These are phyloP conservation scores for Epichloe amarillans DNA, from an alignment of 2,329 filamentous ascomycete genomes.

Conservation along the genomic window DNA sequence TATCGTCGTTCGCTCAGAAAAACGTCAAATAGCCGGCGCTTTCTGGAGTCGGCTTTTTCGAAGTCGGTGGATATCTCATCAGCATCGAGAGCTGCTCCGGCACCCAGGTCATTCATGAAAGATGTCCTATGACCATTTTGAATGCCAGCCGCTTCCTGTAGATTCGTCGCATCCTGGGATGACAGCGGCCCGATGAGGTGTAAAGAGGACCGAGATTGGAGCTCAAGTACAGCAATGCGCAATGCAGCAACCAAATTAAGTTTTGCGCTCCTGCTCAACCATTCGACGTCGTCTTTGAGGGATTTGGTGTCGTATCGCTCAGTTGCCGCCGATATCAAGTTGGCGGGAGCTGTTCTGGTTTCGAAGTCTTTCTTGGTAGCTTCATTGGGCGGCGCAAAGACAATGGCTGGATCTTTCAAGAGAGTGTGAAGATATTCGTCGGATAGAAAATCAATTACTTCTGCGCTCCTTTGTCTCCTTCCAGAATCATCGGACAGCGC, in stretches of 20 bases:
- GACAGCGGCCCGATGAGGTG: conserved; percentile 62
- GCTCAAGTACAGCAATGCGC: conserved; percentile 68
- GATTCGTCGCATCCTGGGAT: conserved; percentile 61
- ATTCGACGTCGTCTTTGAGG: conserved; percentile 74
- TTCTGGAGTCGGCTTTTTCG: conserved; percentile 47
- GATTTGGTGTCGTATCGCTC: conserved; percentile 59
- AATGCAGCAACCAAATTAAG: conserved; percentile 76
- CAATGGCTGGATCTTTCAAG: conserved; percentile 53
- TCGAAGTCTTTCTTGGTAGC: conserved; percentile 62
- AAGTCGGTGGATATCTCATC: conserved; percentile 46
- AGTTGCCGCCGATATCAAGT: conserved; percentile 56
- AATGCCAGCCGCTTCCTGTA: conserved; percentile 60
- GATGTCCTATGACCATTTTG: conserved; percentile 45
- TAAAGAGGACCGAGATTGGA: conserved; percentile 63
- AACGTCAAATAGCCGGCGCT: conserved; percentile 52
- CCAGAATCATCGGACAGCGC: conserved; percentile 43
- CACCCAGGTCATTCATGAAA: conserved; percentile 39
- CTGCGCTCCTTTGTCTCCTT: conserved; percentile 37
- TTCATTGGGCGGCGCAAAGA: conserved; percentile 50
- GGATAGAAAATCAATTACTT: conserved; percentile 55
- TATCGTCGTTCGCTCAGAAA: conserved; percentile 61
- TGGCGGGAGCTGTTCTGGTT: conserved; percentile 75
- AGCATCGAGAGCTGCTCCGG: conserved; percentile 33
- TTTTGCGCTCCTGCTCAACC: conserved; percentile 66
- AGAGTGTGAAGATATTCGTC: conserved; percentile 55